Evolutionary conservation across 768 basidiomycete genomes (phyloP), one percentile per base, ranked within the genome.

Genomic region (Naganishia vaughanmartiniae): DNA sequence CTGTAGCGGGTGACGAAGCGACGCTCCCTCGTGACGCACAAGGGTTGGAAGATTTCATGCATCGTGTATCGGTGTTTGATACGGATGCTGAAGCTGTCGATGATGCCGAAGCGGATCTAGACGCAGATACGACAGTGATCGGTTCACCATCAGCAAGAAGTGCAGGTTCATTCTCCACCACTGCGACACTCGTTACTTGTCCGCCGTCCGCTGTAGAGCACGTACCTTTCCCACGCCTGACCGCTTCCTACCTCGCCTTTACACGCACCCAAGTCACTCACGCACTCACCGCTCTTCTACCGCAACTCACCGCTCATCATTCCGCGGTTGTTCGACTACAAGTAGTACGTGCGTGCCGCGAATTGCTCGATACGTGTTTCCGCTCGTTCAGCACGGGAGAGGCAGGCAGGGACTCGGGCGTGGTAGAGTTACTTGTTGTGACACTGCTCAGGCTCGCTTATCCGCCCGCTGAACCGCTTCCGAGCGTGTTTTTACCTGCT

Each of bases 221-320:
- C 34, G 63, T 70, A 9, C 76, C 78, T 0, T 81, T 81, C 51
- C 80, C 80, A 5, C 73, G 80, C 4, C 86, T 92, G 4, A 89
- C 90, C 0, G 78, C 86, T 15, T 84, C 88, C 0, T 98, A 94
- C 91, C 84, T 96, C 54, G 85, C 85, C 26, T 92, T 87, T 42
- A 93, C 92, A 0, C 84, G 90, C 1, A 86, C 91, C 6, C 93
- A 96, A 76, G 82, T 98, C 14, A 87, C 90, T 55, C 89, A 92
- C 28, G 91, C 93, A 10, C 78, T 97, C 65, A 90, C 91, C 73
- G 83, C 89, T 0, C 83, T 97, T 24, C 86, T 89, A 0, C 85
- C 89, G 0, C 84, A 92, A 0, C 71, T 82, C 10, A 66, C 74
- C 5, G 33, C 53, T 1, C 80, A 81, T 70, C 55, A 75, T 6